Evolutionary conservation across 2,329 filamentous ascomycete genomes (phyloP).

Genomic region (Epichloe scottii): DNA sequence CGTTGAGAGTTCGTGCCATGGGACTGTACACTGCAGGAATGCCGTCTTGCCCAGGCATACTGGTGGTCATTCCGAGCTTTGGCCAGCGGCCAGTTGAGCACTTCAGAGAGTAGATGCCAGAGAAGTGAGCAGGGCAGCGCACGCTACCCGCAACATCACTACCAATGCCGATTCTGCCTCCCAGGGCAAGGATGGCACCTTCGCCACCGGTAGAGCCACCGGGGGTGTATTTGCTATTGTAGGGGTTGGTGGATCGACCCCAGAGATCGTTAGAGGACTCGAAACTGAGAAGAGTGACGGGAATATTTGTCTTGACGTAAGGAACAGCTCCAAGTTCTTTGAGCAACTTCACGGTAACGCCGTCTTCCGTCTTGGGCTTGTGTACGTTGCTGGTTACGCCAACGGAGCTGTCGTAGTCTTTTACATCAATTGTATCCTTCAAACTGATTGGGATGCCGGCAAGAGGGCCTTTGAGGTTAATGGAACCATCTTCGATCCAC

Average conservation of each 20-base stretch:
- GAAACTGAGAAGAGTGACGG: conserved; percentile 76
- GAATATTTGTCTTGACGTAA: conserved; percentile 86
- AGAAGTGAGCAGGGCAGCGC: conserved; percentile 75
- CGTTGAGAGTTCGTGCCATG: conserved; percentile 76
- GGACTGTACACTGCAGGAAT: conserved; percentile 82
- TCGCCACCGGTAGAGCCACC: conserved; percentile 86
- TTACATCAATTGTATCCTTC: conserved; percentile 70
- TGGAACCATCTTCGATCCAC: conserved; percentile 47
- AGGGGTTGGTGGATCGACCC: conserved; percentile 72
- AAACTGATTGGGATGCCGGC: conserved; percentile 79
- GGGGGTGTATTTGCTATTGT: conserved; percentile 72
- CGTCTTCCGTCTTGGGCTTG: conserved; percentile 55
- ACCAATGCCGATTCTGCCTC: conserved; percentile 77
- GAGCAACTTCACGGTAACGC: conserved; percentile 59
- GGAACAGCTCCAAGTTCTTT: conserved; percentile 83
- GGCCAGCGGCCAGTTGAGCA: conserved; percentile 88
- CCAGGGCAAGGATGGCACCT: conserved; percentile 66
- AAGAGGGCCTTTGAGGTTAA: conserved; percentile 68
- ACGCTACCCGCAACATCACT: conserved; percentile 88
- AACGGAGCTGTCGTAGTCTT: conserved; percentile 70
- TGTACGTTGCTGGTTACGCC: conserved; percentile 65
- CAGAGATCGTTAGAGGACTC: conserved; percentile 70
- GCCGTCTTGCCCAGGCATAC: conserved; percentile 87
- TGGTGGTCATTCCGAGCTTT: conserved; percentile 70
- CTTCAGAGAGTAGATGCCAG: conserved; percentile 73